These are phyloP conservation scores for Raffaelea ambrosiae DNA, from an alignment of 2,329 filamentous ascomycete genomes.

Conservation along the genomic window DNA sequence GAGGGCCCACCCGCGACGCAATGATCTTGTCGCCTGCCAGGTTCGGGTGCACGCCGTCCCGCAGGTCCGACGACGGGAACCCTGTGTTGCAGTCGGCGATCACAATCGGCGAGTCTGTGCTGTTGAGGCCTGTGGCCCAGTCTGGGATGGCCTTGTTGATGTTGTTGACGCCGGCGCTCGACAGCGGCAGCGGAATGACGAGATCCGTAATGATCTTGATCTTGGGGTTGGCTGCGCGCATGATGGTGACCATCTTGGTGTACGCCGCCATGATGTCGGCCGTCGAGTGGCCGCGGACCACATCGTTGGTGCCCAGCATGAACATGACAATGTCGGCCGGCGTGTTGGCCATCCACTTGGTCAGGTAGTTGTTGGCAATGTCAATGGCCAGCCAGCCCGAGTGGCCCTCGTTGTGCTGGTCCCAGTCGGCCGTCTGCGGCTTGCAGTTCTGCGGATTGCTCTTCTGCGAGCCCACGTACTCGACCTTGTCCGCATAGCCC, in stretches of 20 bases:
- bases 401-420: constrained; percentile 34
- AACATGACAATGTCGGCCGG: constrained; percentile 34
- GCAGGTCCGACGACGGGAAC: constrained; percentile 21
- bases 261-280: constrained; percentile 29
- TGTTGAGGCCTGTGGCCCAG: constrained; percentile 27
- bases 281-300: constrained; percentile 20
- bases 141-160: constrained; percentile 15
- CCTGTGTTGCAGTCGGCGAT: constrained; percentile 29
- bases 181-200: constrained; percentile 27
- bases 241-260: constrained; percentile 27
- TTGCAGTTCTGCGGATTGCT: constrained; percentile 28
- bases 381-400: constrained; percentile 32
- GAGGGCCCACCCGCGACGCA: constrained; percentile 20
- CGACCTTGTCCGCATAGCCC: constrained; percentile 23
- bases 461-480: constrained; percentile 33
- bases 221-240: constrained; percentile 26
- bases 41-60: constrained; percentile 33
- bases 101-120: constrained; percentile 27
- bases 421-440: constrained; percentile 23
- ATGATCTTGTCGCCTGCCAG: constrained; percentile 25
- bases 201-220: constrained; percentile 33
- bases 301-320: constrained; percentile 38
- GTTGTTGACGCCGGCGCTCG: constrained; percentile 15
- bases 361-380: constrained; percentile 31
- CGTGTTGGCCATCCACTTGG: constrained; percentile 26